Evolutionary conservation across 495 filamentous ascomycete genomes (phyloP).

Genomic region (Cercophora samala): DNA sequence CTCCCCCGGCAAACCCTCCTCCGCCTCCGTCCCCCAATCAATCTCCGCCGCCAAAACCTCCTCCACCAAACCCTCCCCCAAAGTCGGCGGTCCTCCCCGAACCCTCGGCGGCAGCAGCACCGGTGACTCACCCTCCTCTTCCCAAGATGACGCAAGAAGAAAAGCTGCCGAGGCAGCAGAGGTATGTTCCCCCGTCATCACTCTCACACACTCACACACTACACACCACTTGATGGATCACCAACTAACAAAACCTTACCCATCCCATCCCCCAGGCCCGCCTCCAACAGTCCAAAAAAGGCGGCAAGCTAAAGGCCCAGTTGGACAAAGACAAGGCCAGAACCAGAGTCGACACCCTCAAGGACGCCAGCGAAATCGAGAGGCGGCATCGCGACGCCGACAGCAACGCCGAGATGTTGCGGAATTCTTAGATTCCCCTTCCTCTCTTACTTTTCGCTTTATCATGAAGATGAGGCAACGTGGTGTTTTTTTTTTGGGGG

Average conservation of each 20-base stretch:
- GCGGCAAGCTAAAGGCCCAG: slow-evolving; percentile 47
- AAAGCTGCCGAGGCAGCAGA: slow-evolving; percentile 68
- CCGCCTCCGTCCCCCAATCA: slow-evolving; percentile 35
- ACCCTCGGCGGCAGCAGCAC: slow-evolving; percentile 46
- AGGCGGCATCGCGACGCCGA: slow-evolving; percentile 57
- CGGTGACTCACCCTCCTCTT: not conserved
- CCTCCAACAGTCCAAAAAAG: slow-evolving; percentile 36
- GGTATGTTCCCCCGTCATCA: slow-evolving; percentile 47
- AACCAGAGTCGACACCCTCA: slow-evolving; percentile 58
- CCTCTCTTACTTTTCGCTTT: too few relatives aligned
- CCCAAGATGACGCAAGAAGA: slow-evolving; percentile 48
- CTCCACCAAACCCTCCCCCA: slow-evolving; percentile 30
- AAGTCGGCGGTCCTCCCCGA: slow-evolving; percentile 52
- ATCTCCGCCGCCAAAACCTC: slow-evolving; percentile 36
- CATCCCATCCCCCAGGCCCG: slow-evolving; percentile 46
- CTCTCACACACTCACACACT: too few relatives aligned
- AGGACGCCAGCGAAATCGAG: slow-evolving; percentile 55
- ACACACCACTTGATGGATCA: slow-evolving; percentile 3
- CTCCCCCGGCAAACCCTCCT: slow-evolving; percentile 34
- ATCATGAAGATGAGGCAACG: too few relatives aligned
- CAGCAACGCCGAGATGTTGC: slow-evolving; percentile 45
- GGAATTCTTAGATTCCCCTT: slow-evolving; percentile 44
- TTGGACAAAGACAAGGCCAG: slow-evolving; percentile 59
- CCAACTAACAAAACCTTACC: slow-evolving; percentile 6
- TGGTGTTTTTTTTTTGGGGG: too few relatives aligned